Conservation (phyloP, 441 rosid genomes). For the Viola pubescens region DNA sequence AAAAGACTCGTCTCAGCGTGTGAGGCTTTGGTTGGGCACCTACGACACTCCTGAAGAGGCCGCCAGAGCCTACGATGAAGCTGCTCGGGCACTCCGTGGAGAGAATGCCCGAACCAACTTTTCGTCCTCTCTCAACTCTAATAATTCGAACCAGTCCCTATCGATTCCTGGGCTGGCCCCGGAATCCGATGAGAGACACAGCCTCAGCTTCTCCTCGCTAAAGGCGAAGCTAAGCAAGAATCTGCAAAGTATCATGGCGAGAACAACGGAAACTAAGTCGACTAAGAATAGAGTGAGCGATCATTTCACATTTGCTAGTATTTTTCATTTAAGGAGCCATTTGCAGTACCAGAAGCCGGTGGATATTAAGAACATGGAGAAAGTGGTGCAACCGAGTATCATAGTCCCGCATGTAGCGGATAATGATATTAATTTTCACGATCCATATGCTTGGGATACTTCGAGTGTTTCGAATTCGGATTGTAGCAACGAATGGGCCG, state of each 20-base stretch:
- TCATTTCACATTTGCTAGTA: conserved; percentile 55
- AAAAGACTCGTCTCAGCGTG: conserved; percentile 75
- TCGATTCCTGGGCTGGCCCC: conserved; percentile 17
- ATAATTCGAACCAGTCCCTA: conserved; percentile 7
- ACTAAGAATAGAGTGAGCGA: conserved; percentile 59
- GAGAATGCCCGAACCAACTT: conserved; percentile 62
- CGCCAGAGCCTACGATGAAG: conserved; percentile 59
- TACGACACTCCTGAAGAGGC: conserved; percentile 77
- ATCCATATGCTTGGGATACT: conserved; percentile 40
- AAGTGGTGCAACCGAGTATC: conserved; percentile 59
- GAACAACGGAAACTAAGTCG: conserved; percentile 36
- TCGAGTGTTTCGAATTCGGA: conserved; percentile 47
- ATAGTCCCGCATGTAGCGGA: conserved; percentile 33
- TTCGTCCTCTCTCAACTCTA: conserved; percentile 15
- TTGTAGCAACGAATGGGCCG: conserved; percentile 45
- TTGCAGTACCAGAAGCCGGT: conserved; percentile 25
- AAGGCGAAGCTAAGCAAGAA: conserved; percentile 64
- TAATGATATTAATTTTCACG: neutral
- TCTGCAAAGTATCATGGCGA: conserved; percentile 47
- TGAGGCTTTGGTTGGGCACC: conserved; percentile 76
- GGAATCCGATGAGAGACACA: conserved; percentile 24
- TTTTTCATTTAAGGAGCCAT: conserved; percentile 42
- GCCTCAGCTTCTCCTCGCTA: conserved; percentile 47
- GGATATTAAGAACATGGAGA: conserved; percentile 41
- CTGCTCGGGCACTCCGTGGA: conserved; percentile 67